Conservation (phyloP, 1,284 basidiomycete species). For the Ganoderma boninense region DNA sequence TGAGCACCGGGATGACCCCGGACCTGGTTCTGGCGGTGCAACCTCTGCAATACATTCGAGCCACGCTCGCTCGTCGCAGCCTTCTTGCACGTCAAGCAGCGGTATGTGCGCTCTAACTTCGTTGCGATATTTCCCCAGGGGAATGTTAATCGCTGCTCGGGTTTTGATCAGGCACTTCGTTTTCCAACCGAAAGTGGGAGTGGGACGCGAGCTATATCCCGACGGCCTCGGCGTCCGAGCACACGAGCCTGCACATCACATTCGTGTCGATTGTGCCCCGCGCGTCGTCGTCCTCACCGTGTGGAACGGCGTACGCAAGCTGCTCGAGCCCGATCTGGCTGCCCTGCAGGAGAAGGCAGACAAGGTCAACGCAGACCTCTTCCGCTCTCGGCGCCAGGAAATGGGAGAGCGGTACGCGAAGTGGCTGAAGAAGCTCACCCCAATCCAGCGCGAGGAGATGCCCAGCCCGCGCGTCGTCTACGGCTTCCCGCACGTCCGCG, state of each 20-base stretch:
- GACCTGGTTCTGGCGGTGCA: not conserved
- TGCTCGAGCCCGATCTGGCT: not conserved
- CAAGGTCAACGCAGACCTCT: not conserved
- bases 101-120: not conserved
- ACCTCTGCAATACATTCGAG: not conserved
- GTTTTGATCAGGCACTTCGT: not conserved
- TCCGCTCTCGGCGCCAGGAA: not conserved
- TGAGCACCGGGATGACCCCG: not conserved
- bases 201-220: not conserved
- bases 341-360: not conserved
- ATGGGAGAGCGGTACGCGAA: not conserved
- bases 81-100: not conserved
- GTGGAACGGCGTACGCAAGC: not conserved
- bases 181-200: not conserved
- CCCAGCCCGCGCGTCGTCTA: not conserved
- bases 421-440: not conserved
- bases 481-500: not conserved
- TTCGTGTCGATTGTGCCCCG: not conserved
- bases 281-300: not conserved
- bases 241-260: not conserved
- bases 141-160: not conserved
- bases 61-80: not conserved
- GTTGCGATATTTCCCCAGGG: not conserved
- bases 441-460: not conserved
- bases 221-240: not conserved